phyloP scores from a whole-genome alignment of 257 asterid genomes.

The Solanum infundibuliforme region DNA sequence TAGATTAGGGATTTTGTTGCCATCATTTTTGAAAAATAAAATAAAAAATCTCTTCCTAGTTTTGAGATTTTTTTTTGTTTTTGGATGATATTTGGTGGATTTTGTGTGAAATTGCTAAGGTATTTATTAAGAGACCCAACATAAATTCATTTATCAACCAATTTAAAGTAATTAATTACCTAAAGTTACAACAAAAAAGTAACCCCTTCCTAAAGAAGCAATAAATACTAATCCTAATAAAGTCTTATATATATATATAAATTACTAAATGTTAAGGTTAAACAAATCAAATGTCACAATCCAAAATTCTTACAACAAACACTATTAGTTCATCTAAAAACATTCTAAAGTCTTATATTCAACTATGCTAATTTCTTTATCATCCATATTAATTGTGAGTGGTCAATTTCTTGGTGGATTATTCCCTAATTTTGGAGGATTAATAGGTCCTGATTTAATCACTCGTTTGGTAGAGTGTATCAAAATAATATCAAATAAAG shows the following conservation, averaged over 20 bases:
- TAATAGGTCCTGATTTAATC: background rate
- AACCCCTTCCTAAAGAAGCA: background rate
- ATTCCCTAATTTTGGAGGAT: background rate
- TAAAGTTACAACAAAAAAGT: background rate
- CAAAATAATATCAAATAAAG: too few species aligned
- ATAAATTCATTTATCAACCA: background rate
- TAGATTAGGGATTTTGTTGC: background rate
- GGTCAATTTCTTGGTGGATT: background rate
- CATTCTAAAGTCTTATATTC: background rate
- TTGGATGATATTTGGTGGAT: background rate
- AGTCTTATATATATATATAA: background rate
- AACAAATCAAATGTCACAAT: background rate
- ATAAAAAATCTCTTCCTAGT: background rate
- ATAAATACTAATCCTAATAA: background rate
- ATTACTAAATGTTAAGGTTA: background rate
- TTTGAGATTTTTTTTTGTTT: background rate
- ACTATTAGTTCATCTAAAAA: too few species aligned
- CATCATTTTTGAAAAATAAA: background rate
- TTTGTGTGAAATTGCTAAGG: background rate
- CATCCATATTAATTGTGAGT: background rate
- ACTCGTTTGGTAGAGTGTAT: background rate
- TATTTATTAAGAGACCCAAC: background rate
- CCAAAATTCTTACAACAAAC: too few species aligned
- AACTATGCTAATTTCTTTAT: background rate
- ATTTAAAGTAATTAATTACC: background rate